Base-by-base conservation (phyloP, 2,329 filamentous ascomycete species). In the Pleurostoma richardsiae region DNA sequence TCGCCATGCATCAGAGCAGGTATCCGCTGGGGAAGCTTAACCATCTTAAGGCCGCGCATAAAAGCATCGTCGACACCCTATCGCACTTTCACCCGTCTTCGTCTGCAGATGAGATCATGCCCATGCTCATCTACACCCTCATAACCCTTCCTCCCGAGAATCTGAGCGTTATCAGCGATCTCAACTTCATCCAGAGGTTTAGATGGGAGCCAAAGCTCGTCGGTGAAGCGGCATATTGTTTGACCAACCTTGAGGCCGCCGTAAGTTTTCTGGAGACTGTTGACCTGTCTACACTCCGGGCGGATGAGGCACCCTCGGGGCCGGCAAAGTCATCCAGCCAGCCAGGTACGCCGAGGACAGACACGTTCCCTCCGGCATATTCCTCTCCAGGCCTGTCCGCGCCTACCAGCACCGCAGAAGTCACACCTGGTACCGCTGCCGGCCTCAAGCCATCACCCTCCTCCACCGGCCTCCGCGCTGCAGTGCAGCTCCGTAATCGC, bases 201-300 rank as follows among this genome's bases (percentile, higher is more conserved):
- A 83, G 94, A 47, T 88, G 89, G 63, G 82, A 88, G 44, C 84
- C 76, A 53, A 96, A 92, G 59, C 80, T 97, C 36, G 90, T 95
- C 48, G 94, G 94, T 11, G 94, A 99, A 67, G 87, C 91, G 10
- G 91, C 94, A 1, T 99, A 99, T 65, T 97, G 94, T 60, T 73
- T 99, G 48, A 96, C 95, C 39, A 99, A 96, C 56, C 77, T 99
- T 1, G 94, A 99, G 66, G 94, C 94, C 19, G 88, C 92, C 48
- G 90, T 97, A 47, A 91, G 87, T 44, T 99, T 99, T 59, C 72
- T 99, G 10, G 88, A 97, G 59, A 97, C 91, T 1, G 94, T 99
- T 29, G 94, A 99, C 63, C 76, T 99, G 28, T 88, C 91, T 5
- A 96, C 88, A 29, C 72, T 99, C 5, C 82, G 90, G 44, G 85